Evolutionary conservation across 1,284 basidiomycete genomes (phyloP).

Genomic region (Bondarzewia mesenterica): DNA sequence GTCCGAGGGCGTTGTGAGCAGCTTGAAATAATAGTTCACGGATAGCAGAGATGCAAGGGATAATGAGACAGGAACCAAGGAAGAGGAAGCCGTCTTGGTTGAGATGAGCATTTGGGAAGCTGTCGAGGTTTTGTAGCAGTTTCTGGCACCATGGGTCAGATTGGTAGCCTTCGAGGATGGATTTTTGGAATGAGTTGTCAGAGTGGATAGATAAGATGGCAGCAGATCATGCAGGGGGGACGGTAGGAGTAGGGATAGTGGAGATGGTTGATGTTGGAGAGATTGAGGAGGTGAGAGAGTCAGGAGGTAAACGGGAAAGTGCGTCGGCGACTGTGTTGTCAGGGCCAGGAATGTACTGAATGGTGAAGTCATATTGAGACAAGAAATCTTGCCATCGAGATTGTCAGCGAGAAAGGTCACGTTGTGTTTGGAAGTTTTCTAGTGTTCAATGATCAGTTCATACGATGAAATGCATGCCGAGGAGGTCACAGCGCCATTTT

Average conservation of each 20-base stretch:
- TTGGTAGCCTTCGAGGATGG: too few species aligned
- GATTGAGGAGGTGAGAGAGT: constrained; percentile 6
- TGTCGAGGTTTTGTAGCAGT: background rate
- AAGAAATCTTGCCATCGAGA: constrained; percentile 30
- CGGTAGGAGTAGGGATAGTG: background rate
- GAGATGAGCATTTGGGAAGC: background rate
- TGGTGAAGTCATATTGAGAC: constrained; percentile 25
- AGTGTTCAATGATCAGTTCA: constrained; percentile 29
- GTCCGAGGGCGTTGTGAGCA: constrained; percentile 16
- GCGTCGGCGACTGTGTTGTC: constrained; percentile 30
- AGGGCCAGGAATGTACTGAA: constrained; percentile 27
- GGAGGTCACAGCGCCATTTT: constrained; percentile 11
- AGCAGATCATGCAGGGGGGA: background rate
- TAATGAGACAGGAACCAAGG: constrained; percentile 13
- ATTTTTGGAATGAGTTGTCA: too few species aligned
- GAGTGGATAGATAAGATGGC: background rate
- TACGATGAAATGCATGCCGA: constrained; percentile 25
- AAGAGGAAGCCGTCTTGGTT: constrained; percentile 22
- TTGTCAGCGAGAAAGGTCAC: constrained; percentile 26
- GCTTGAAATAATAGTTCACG: constrained; percentile 13
- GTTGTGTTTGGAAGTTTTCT: constrained; percentile 27
- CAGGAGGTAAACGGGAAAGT: constrained; percentile 24
- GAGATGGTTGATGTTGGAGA: background rate
- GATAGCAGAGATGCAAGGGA: constrained; percentile 18
- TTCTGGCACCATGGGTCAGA: constrained; percentile 13